phyloP scores from a whole-genome alignment of 2,329 filamentous ascomycete species.

The Penicillium griseofulvum region DNA sequence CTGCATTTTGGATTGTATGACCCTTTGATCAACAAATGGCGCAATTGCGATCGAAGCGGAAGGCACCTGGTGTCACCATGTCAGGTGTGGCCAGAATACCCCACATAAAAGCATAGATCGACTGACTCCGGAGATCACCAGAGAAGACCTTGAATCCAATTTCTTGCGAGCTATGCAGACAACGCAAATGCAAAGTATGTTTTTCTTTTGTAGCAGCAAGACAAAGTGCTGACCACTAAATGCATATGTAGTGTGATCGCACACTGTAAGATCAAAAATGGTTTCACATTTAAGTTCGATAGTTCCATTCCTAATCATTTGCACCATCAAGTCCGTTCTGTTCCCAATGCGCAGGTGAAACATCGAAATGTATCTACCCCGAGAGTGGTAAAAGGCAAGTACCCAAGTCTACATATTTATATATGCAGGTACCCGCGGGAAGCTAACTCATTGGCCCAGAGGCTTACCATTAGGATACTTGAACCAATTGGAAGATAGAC shows the following conservation, averaged over 20 bases:
- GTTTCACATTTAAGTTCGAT: background rate
- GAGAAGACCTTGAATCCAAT: constrained; percentile 15
- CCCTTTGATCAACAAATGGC: background rate
- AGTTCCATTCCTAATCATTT: background rate
- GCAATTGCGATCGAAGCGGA: constrained; percentile 11
- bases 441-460: constrained; percentile 7
- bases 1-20: background rate
- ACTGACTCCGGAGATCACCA: constrained; percentile 5
- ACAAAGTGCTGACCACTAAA: constrained; percentile 6
- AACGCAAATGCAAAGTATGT: constrained; percentile 25
- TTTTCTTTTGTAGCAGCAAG: background rate
- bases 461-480: constrained; percentile 24
- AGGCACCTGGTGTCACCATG: constrained; percentile 3
- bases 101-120: background rate
- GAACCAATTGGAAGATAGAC: constrained; percentile 23
- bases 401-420: background rate
- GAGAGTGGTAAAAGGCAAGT: constrained; percentile 23
- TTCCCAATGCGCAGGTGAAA: constrained; percentile 18
- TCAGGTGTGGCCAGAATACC: constrained; percentile 5
- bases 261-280: constrained; percentile 13
- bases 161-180: constrained; percentile 23
- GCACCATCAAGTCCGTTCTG: constrained; percentile 16
- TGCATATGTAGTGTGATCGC: constrained; percentile 27
- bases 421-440: constrained; percentile 2
- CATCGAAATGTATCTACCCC: constrained; percentile 20